phyloP scores from a whole-genome alignment of 352 stramenopile species.

The Chloridella minuta region DNA sequence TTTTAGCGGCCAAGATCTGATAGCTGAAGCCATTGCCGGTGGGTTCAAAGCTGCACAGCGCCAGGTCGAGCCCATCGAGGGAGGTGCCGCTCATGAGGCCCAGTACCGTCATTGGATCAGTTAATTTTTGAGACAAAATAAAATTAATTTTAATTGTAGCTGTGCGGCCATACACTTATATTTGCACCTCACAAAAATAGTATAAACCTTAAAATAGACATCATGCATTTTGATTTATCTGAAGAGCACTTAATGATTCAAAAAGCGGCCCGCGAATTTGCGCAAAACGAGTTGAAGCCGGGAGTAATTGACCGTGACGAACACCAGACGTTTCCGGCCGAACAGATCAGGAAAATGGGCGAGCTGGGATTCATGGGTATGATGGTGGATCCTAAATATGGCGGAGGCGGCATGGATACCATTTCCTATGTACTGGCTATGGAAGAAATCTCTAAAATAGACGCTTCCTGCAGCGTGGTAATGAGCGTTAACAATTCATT shows the following conservation, averaged over 20 bases:
- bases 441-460: conserved; percentile 16
- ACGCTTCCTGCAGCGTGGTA: conserved; percentile 16
- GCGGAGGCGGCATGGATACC: background rate
- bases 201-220: too few relatives aligned
- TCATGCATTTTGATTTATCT: conserved; percentile 28
- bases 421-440: conserved; percentile 14
- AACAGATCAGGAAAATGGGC: conserved; percentile 39
- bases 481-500: conserved; percentile 18
- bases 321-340: conserved; percentile 41
- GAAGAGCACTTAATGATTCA: conserved; percentile 49
- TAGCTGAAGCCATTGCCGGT: too few relatives aligned
- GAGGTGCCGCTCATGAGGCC: too few relatives aligned
- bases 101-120: too few relatives aligned
- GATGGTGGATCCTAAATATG: background rate
- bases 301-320: conserved; percentile 39
- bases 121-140: too few relatives aligned
- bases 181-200: too few relatives aligned
- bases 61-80: too few relatives aligned
- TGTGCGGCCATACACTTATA: too few relatives aligned
- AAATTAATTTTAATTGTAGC: too few relatives aligned
- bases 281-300: conserved; percentile 48
- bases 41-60: too few relatives aligned
- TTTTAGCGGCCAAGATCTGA: too few relatives aligned
- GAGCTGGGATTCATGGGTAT: background rate
- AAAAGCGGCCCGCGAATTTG: conserved; percentile 42